Evolutionary conservation across 192 early-diverging fungal species (phyloP), one percentile per base, ranked within the genome.

Genomic region (Pilobolus umbonatus): DNA sequence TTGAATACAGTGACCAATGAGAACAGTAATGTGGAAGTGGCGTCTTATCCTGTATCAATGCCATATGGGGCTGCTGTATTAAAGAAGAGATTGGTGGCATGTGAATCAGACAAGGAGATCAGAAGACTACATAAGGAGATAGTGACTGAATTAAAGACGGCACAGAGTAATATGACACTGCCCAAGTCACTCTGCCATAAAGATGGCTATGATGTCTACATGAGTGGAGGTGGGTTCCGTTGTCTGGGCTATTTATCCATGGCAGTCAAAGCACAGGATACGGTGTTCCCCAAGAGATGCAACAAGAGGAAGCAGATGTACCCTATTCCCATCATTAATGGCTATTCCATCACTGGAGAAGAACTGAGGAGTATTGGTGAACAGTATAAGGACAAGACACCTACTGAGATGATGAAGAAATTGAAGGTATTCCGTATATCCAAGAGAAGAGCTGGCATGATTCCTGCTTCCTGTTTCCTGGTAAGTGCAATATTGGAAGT

Each of bases 311-410:
- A 57, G 47, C 55, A 17, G 12, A 36, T 40, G 9, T 82, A 80
- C 44, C 78, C 80, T 15, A 72, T 80, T 25, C 75, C 78, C 0
- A 74, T 82, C 21, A 82, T 80, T 43, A 82, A 82, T 56, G 80
- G 80, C 9, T 82, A 76, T 28, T 36, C 59, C 48, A 75, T 74
- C 3, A 56, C 73, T 1, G 62, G 68, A 19, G 68, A 70, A 38
- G 67, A 74, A 15, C 57, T 82, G 2, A 30, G 39, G 7, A 55
- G 68, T 21, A 24, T 77, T n/a, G 72, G 59, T 4, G 21, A 74
- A 5, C 50, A 71, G 22, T 80, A 77, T 30, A 59, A 64, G 2
- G 15, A 58, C 42, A n/a, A 70, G 10, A 26, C 49, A 1, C 72
- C 78, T 12, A 52, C 57, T 3, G 50, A 67, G 1, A 24, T 73